Percentiles rank a stretch among this genome's conserved stretches.
Evolutionary conservation across 192 early-diverging fungal species (phyloP).

Genomic region (Rhizoclosmatium sp.): DNA sequence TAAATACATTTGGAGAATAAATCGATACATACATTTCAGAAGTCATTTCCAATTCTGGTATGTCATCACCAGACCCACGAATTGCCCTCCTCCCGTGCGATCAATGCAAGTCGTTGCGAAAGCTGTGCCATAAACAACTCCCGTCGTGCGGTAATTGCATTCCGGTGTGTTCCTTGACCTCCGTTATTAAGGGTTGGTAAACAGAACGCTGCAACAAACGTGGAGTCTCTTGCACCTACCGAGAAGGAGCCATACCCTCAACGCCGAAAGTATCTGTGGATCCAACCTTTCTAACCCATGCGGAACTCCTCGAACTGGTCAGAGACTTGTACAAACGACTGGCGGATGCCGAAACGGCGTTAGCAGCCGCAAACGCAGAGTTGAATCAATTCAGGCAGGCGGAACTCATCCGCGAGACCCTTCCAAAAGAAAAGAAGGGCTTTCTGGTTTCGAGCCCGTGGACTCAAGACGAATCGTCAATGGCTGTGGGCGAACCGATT

Average conservation of each 20-base stretch:
- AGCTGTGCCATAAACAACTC: background rate
- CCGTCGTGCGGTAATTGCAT: conserved; percentile 6
- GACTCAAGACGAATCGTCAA: too few relatives aligned
- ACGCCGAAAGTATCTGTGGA: background rate
- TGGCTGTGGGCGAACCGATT: background rate
- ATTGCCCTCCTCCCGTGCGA: conserved; percentile 5
- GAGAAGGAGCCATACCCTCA: background rate
- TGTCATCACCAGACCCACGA: too few relatives aligned
- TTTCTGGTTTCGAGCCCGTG: background rate
- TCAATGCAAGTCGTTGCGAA: background rate
- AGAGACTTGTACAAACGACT: background rate
- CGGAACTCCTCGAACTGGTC: background rate
- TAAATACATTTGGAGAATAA: too few relatives aligned
- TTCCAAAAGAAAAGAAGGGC: background rate
- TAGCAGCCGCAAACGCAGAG: background rate
- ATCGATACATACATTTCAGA: too few relatives aligned
- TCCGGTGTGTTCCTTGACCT: too few relatives aligned
- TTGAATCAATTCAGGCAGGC: too few relatives aligned
- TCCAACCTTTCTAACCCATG: background rate
- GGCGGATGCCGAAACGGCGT: background rate
- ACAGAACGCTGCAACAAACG: background rate
- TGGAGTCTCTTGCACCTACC: background rate
- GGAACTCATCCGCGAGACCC: too few relatives aligned
- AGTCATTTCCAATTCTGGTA: too few relatives aligned
- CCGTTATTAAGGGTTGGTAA: too few relatives aligned